A percentile compares a stretch with the other conserved stretches of the same genome.
phyloP scores from a whole-genome alignment of 106 monocot species.

The Dendrobium nobile region DNA sequence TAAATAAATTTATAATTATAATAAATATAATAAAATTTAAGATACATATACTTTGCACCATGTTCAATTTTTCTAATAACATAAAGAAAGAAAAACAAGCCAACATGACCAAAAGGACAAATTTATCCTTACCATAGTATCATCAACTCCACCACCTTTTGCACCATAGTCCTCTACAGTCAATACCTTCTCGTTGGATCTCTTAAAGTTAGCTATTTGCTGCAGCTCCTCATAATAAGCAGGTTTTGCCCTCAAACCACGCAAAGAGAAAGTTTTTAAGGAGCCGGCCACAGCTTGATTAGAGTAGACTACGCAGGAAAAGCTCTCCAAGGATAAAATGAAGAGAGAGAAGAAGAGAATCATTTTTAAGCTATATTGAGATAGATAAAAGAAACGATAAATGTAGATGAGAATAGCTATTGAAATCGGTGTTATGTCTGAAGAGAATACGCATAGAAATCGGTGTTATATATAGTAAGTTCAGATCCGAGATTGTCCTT shows the following conservation, averaged over 20 bases:
- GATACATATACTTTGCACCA: no score
- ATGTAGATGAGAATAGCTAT: no score
- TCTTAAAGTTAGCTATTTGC: neutral
- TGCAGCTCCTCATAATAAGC: neutral
- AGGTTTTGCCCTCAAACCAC: neutral
- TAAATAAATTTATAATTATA: no score
- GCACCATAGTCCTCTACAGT: no score
- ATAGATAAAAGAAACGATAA: neutral
- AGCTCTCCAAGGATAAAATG: neutral
- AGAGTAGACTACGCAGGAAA: no score
- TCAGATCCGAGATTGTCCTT: neutral
- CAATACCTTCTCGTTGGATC: neutral
- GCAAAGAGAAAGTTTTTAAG: neutral
- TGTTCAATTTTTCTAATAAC: no score
- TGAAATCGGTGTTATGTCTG: no score
- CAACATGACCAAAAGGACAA: no score
- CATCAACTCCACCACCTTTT: conserved; percentile 10
- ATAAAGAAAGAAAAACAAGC: no score
- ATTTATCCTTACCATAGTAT: neutral
- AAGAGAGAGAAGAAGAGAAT: conserved; percentile 7
- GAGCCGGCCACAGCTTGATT: neutral
- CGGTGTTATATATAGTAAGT: no score
- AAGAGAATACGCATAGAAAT: no score
- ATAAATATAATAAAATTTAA: no score
- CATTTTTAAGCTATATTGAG: neutral